A percentile compares a stretch with the other conserved stretches of the same genome.
Conservation (phyloP, 768 basidiomycete species). For the Rhodocollybia butyracea region DNA sequence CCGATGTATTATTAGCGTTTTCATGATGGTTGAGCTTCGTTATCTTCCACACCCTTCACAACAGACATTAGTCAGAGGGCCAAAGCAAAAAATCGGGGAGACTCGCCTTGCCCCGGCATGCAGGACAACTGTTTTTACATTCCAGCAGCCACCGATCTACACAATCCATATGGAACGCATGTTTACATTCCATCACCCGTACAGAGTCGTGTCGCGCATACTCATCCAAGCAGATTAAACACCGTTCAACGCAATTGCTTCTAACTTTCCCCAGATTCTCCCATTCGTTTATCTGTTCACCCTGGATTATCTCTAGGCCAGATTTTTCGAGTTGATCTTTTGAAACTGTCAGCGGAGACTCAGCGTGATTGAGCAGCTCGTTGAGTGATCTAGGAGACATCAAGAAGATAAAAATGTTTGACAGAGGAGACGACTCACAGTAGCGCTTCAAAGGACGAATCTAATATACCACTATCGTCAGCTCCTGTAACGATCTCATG, state of each 20-base stretch:
- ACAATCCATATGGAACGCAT: constrained; percentile 87
- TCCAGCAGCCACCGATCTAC: constrained; percentile 87
- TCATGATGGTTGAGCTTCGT: neutral
- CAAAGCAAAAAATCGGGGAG: neutral
- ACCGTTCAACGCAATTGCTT: constrained; percentile 80
- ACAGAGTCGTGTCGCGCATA: constrained; percentile 77
- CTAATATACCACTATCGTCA: constrained; percentile 65
- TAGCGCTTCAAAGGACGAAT: constrained; percentile 71
- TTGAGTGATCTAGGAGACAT: constrained; percentile 65
- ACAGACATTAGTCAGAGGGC: neutral
- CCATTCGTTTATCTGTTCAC: constrained; percentile 46
- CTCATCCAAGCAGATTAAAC: constrained; percentile 85
- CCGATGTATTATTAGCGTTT: neutral
- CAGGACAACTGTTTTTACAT: constrained; percentile 89
- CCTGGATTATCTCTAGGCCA: constrained; percentile 73
- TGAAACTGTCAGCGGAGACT: constrained; percentile 75
- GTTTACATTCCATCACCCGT: constrained; percentile 77
- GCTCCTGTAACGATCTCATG: constrained; percentile 79
- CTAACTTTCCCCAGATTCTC: constrained; percentile 64
- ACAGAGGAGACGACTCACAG: constrained; percentile 43
- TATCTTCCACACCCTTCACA: constrained; percentile 3
- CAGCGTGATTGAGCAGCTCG: constrained; percentile 73
- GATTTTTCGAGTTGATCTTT: constrained; percentile 85
- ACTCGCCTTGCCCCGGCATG: constrained; percentile 75
- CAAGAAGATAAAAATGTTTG: neutral